phyloP scores from a whole-genome alignment of 202 grass and related monocot genomes.

The Panicum hallii region DNA sequence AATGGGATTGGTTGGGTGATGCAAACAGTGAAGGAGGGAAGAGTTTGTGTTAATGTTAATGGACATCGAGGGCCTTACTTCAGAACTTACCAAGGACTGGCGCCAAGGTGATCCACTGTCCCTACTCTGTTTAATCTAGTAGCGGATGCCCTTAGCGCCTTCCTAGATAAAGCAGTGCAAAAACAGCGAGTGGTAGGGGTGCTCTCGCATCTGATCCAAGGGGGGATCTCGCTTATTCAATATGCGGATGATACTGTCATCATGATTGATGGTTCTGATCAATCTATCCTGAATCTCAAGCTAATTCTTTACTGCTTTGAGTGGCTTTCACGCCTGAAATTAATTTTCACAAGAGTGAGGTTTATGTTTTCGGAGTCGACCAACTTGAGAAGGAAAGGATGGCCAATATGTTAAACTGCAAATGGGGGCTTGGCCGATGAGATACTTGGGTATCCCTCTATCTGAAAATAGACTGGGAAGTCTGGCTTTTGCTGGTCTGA shows the following conservation, averaged over 20 bases:
- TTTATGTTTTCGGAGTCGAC: fast-evolving
- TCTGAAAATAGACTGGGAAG: background rate
- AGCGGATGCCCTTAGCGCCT: too few species aligned
- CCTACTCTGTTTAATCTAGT: background rate
- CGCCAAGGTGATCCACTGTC: background rate
- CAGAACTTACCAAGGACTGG: too few species aligned
- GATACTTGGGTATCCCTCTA: background rate
- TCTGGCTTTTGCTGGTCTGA: fast-evolving
- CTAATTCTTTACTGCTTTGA: background rate
- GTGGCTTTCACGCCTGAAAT: background rate
- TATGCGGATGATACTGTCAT: background rate
- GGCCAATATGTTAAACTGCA: background rate
- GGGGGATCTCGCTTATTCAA: background rate
- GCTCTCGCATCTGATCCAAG: fast-evolving
- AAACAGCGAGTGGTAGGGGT: fast-evolving
- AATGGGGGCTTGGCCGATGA: background rate
- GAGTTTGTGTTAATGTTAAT: too few species aligned
- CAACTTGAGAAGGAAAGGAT: background rate
- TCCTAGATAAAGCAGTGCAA: background rate
- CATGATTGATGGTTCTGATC: background rate
- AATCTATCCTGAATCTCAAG: background rate
- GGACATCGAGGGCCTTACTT: fast-evolving
- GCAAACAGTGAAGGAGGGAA: too few species aligned
- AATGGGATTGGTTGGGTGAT: too few species aligned
- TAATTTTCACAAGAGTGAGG: background rate